Evolutionary conservation across 768 basidiomycete genomes (phyloP), one percentile per base, ranked within the genome.

Genomic region (Boletus rubropictus): DNA sequence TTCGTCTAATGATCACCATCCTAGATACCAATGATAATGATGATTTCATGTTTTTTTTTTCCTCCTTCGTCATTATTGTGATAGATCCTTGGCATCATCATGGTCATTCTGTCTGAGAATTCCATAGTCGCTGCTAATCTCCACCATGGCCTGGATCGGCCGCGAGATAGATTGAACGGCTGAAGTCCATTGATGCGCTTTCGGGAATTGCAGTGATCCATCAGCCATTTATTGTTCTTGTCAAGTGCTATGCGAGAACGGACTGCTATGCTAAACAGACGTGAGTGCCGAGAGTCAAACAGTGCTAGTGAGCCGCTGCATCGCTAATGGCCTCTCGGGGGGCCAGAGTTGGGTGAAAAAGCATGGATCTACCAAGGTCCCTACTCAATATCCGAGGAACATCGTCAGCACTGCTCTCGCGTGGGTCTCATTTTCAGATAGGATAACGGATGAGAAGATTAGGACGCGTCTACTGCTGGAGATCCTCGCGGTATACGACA

Each of bases 11-110:
- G 70, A 70, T 60, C 74, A 74, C 53, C 70, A 68, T 52, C 61
- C 63, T 73, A 72, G 75, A 77, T 77, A 77, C 69, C 70, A 71
- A 69, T 76, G 69, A 74, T 60, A 63, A 57, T 56, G 52, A 58
- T 64, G 56, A 60, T 63, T 60, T 15, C 53, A 21, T 48, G 53
- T 55, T 58, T 60, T 57, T 57, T 44, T 52, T 62, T 49, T 60
- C 56, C 4, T 53, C 65, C 69, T 71, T 60, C 60, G 53, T 55
- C 62, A 63, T 67, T 74, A 68, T 65, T 74, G 69, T 59, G 67
- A 72, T 64, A 72, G 67, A 61, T 69, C 70, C 36, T 68, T 74
- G 70, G 70, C 56, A 64, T 73, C 46, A 71, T 73, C 63, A 72
- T 78, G 74, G 69, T 67, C 54, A 59, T 71, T 39, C 70, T 69